These are phyloP conservation scores for Syzygium malaccense DNA, from an alignment of 441 rosid species.

Conservation along the genomic window DNA sequence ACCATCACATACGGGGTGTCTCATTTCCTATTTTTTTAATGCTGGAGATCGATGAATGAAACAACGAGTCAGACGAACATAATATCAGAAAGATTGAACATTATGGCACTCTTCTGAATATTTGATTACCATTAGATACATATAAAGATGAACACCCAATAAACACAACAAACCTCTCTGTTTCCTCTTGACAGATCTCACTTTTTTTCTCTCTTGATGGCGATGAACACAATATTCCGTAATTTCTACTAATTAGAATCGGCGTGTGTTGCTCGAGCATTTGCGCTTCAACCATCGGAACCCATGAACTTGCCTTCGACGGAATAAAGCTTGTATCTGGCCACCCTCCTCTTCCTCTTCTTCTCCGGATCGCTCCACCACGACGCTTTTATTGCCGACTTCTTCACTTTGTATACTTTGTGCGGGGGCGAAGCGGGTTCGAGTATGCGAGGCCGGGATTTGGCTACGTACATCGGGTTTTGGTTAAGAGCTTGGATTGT, in stretches of 20 bases:
- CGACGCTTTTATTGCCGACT: neutral
- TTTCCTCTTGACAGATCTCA: neutral
- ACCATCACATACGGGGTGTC: neutral
- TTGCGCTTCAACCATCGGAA: slow-evolving; percentile 51
- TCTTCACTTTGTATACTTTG: no score
- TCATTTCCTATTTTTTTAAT: neutral
- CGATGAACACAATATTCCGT: neutral
- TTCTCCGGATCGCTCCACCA: slow-evolving; percentile 56
- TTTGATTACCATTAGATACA: no score
- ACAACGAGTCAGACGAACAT: neutral
- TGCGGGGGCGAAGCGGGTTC: neutral
- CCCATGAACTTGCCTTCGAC: slow-evolving; percentile 52
- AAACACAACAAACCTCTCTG: no score
- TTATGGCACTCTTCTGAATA: no score
- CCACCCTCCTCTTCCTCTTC: slow-evolving; percentile 48
- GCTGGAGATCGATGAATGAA: neutral
- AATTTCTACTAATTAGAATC: neutral
- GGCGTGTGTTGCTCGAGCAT: slow-evolving; percentile 34
- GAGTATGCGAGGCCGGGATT: neutral
- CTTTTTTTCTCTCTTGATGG: neutral
- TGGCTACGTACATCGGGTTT: neutral
- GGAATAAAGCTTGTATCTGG: slow-evolving; percentile 44
- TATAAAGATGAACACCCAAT: no score
- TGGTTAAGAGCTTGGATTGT: neutral
- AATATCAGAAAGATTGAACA: neutral